These are phyloP conservation scores for Infundibulicybe gibba DNA, from an alignment of 768 basidiomycete species.

Conservation along the genomic window DNA sequence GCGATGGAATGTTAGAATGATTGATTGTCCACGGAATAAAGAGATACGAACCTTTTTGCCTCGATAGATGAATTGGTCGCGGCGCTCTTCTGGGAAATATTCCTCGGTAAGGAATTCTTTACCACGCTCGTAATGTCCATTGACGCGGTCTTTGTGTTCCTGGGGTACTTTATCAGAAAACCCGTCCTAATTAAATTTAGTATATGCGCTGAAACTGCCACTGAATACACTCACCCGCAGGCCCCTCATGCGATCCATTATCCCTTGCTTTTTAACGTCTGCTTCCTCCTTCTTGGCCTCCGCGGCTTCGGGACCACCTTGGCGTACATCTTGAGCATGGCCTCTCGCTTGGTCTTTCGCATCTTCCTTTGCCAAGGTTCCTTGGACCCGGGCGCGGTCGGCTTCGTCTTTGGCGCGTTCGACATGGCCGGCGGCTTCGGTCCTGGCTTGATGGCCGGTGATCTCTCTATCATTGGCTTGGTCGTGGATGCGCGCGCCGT, in stretches of 20 bases:
- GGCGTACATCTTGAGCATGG: constrained; percentile 7
- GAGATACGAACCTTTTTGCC: constrained; percentile 70
- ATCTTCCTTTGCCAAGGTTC: background rate
- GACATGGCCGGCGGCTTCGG: constrained; percentile 12
- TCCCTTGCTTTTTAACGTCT: constrained; percentile 29
- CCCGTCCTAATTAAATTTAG: constrained; percentile 14
- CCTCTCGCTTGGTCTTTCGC: constrained; percentile 11
- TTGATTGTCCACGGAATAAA: background rate
- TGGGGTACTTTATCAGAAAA: constrained; percentile 57
- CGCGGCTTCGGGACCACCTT: constrained; percentile 8
- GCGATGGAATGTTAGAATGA: background rate
- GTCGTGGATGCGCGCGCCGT: too few relatives aligned
- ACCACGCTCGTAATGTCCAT: constrained; percentile 52
- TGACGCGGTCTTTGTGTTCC: constrained; percentile 56
- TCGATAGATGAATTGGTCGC: constrained; percentile 91
- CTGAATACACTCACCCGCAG: constrained; percentile 30
- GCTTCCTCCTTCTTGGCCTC: too few relatives aligned
- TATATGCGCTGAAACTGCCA: constrained; percentile 23
- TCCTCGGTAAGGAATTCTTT: constrained; percentile 75
- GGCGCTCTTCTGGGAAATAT: constrained; percentile 85
- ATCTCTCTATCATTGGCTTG: too few relatives aligned
- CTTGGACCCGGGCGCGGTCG: background rate
- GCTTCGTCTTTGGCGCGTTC: background rate
- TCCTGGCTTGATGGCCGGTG: too few relatives aligned
- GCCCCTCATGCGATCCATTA: constrained; percentile 29